Percentiles rank a stretch among this genome's conserved stretches.
phyloP scores from a whole-genome alignment of 2,329 filamentous ascomycete species.

The Akanthomyces uredinophilus region DNA sequence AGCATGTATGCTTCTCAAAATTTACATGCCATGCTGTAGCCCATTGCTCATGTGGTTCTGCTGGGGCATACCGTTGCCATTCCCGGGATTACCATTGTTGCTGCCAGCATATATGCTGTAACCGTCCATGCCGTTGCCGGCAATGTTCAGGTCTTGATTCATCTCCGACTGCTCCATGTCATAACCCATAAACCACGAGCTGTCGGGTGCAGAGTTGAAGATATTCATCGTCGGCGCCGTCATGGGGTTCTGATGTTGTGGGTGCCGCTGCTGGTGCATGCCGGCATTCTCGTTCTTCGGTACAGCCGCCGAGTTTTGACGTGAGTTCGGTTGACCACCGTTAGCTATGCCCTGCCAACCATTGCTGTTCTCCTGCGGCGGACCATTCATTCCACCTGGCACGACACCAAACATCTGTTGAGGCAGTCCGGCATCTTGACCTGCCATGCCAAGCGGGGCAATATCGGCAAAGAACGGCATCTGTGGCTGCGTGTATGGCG shows the following conservation, averaged over 20 bases:
- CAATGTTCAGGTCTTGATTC: conserved; percentile 41
- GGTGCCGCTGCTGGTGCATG: neutral
- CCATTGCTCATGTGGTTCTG: conserved; percentile 13
- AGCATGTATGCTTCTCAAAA: neutral
- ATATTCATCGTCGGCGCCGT: conserved; percentile 17
- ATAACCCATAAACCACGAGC: conserved; percentile 90
- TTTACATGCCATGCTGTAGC: conserved; percentile 12
- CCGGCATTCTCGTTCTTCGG: neutral
- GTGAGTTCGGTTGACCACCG: conserved; percentile 23
- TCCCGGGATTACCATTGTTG: conserved; percentile 6
- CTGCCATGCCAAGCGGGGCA: conserved; percentile 46
- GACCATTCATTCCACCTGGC: conserved; percentile 32
- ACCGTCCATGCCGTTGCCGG: conserved; percentile 40
- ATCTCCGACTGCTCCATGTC: conserved; percentile 75
- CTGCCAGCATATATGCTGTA: conserved; percentile 44
- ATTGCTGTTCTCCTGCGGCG: conserved; percentile 27
- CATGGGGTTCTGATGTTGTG: conserved; percentile 12
- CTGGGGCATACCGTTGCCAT: conserved; percentile 7
- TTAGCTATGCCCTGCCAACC: conserved; percentile 39
- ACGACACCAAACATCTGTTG: conserved; percentile 65
- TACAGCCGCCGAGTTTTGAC: conserved; percentile 10
- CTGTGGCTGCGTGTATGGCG: conserved; percentile 34
- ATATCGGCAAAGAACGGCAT: conserved; percentile 45
- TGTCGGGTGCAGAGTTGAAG: conserved; percentile 41
- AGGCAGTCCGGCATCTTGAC: conserved; percentile 47